Evolutionary conservation across 1,284 basidiomycete species (phyloP), one percentile per base, ranked within the genome.

Genomic region (Xanthoconium separans): DNA sequence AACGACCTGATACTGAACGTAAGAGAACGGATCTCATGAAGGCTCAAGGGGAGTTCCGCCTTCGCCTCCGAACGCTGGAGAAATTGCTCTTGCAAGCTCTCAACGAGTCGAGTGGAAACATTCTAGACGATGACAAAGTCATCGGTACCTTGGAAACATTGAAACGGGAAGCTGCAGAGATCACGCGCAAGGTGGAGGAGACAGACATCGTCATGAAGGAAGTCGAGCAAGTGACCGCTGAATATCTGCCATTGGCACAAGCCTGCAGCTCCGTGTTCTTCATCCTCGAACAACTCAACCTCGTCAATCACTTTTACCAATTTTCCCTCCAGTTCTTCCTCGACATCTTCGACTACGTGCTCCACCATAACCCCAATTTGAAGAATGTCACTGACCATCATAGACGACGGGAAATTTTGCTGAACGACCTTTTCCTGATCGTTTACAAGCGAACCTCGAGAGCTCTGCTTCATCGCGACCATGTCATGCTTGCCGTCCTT

Each of bases 1-100:
- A 99, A 70, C 84, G 97, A 13, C 95, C 98, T 0, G 97, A 98
- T 66, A 95, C 95, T 2, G 97, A 99, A 71, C 85, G 89, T 66
- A 98, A 97, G 77, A 82, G 97, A 46, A 95, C 93, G n/a, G 96
- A 99, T 68, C 81, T 99, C 58, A 94, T 98, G 87, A 98, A 98
- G 76, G 86, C 97, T 22, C 97, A 99, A 73, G 96, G 97, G 51
- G 97, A 99, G 75, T 99, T 98, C 85, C 84, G 91, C 33, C 82
- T 98, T 12, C 88, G 95, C 7, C 82, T 99, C 44, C 84, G 94
- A 44, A 95, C 93, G 20, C 81, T 99, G 41, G 97, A 99, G 71
- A 93, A 95, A 69, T 80, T 95, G 18, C 82, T 99, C 7, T 77
- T 99, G 9, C 92, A 97, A 69, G 97, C 96, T 11, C 83, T 99